Evolutionary conservation across 768 basidiomycete genomes (phyloP).

Genomic region (Russula emetica): DNA sequence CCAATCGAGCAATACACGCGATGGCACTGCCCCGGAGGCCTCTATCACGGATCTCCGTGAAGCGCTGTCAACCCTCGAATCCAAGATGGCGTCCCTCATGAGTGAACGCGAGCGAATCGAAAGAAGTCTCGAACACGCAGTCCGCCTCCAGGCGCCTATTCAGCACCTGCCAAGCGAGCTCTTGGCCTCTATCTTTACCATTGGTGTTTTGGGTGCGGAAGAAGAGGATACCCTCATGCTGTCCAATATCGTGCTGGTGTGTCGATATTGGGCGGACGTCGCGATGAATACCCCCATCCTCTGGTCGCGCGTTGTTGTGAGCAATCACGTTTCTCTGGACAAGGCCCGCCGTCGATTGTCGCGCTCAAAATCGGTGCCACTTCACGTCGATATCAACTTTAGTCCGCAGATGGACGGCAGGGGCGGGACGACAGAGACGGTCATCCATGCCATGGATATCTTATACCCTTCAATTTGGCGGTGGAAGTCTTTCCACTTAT

Average conservation of each 20-base stretch:
- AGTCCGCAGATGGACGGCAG: slow-evolving; percentile 58
- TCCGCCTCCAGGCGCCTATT: slow-evolving; percentile 75
- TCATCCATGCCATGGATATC: slow-evolving; percentile 74
- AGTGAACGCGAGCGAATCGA: slow-evolving; percentile 65
- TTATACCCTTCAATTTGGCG: slow-evolving; percentile 74
- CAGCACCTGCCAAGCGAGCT: slow-evolving; percentile 76
- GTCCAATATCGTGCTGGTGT: slow-evolving; percentile 76
- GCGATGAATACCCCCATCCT: slow-evolving; percentile 65
- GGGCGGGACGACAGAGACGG: slow-evolving; percentile 57
- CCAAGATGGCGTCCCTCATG: slow-evolving; percentile 65
- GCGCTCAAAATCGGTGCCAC: slow-evolving; percentile 70
- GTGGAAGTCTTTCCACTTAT: slow-evolving; percentile 65
- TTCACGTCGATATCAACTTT: slow-evolving; percentile 74
- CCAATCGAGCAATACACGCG: slow-evolving; percentile 10
- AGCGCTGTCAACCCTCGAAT: slow-evolving; percentile 64
- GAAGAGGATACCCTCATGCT: slow-evolving; percentile 73
- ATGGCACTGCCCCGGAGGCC: slow-evolving; percentile 15
- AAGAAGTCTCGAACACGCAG: slow-evolving; percentile 66
- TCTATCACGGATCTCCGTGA: slow-evolving; percentile 62
- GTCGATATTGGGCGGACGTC: slow-evolving; percentile 75
- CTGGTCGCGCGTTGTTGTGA: slow-evolving; percentile 73
- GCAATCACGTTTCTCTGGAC: slow-evolving; percentile 66
- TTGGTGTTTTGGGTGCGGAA: slow-evolving; percentile 58
- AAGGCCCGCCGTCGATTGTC: slow-evolving; percentile 65
- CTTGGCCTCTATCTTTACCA: slow-evolving; percentile 69